Conservation (phyloP, 2,329 filamentous ascomycete species). For the Celoporthe dispersa region DNA sequence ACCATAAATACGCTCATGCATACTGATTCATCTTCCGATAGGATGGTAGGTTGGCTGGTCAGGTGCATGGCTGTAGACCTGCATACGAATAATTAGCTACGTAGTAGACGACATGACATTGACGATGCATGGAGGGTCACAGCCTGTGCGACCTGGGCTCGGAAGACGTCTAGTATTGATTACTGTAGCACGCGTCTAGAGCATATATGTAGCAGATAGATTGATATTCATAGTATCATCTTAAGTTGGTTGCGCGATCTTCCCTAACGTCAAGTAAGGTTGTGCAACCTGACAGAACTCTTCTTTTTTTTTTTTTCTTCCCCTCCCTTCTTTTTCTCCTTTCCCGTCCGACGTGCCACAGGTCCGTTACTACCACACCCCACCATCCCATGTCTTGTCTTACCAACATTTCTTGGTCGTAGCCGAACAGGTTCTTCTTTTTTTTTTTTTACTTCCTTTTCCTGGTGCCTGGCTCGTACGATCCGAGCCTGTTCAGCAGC, state of each 20-base stretch:
- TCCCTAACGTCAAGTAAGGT: neutral
- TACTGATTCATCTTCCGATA: neutral
- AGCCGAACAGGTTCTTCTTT: neutral
- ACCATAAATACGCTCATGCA: neutral
- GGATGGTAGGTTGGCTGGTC: neutral
- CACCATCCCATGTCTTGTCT: neutral
- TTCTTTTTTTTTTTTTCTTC: neutral
- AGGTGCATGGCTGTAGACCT: neutral
- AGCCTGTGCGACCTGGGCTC: neutral
- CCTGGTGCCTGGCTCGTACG: neutral
- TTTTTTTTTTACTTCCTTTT: neutral
- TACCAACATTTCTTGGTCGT: neutral
- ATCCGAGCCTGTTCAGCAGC: neutral
- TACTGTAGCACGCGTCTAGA: neutral
- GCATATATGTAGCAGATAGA: neutral
- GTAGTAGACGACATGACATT: neutral
- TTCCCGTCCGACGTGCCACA: neutral
- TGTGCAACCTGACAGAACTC: neutral
- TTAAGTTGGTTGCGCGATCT: neutral
- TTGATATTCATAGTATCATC: neutral
- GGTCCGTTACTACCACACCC: neutral
- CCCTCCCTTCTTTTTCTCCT: neutral
- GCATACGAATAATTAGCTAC: neutral
- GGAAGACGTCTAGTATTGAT: neutral
- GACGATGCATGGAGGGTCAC: neutral